Conservation (phyloP, 345 rosid genomes). For the Gossypium anomalum region DNA sequence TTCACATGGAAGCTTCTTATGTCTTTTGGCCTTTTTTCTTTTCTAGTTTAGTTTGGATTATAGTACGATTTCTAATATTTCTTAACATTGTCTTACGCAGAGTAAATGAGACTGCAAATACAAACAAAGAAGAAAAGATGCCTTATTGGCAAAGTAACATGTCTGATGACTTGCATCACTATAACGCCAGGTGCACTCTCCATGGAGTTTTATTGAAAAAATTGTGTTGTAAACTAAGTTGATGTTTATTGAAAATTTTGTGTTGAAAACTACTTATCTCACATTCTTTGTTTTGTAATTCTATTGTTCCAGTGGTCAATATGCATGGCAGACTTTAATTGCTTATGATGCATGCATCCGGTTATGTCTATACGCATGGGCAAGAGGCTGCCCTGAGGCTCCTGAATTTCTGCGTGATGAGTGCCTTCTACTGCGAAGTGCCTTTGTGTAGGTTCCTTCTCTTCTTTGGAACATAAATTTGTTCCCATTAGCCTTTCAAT, state of each 20-base stretch:
- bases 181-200: constrained; percentile 51
- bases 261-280: background rate
- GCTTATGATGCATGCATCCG: constrained; percentile 97
- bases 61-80: constrained; percentile 10
- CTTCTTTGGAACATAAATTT: constrained; percentile 10
- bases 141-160: constrained; percentile 43
- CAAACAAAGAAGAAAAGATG: constrained; percentile 38
- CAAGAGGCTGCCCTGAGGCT: constrained; percentile 84
- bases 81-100: constrained; percentile 35
- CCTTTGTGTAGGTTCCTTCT: constrained; percentile 71
- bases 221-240: background rate
- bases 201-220: constrained; percentile 1
- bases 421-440: constrained; percentile 79
- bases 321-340: constrained; percentile 89
- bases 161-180: constrained; percentile 43
- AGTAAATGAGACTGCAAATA: constrained; percentile 17
- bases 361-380: constrained; percentile 76
- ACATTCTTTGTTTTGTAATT: constrained; percentile 11
- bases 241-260: background rate
- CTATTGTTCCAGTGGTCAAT: constrained; percentile 55
- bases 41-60: background rate
- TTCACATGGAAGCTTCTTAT: background rate
- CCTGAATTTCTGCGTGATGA: constrained; percentile 88
- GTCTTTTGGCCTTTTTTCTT: background rate
- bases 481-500: background rate